Evolutionary conservation across 2,329 filamentous ascomycete genomes (phyloP).

Genomic region (Fusarium proliferatum): DNA sequence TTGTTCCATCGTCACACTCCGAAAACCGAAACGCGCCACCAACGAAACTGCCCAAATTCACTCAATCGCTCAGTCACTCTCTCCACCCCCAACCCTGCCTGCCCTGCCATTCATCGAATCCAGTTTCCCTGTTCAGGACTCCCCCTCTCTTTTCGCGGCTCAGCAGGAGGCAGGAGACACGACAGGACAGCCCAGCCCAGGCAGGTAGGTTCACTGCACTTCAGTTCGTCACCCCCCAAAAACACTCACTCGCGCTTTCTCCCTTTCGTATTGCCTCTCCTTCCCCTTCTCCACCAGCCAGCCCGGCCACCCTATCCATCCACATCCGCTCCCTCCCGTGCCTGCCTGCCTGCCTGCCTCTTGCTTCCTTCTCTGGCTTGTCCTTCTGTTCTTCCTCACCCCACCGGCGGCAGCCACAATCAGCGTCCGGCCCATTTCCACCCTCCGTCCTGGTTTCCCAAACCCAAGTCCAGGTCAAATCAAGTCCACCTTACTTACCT

Average conservation of each 20-base stretch:
- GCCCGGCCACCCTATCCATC: slow-evolving; percentile 1
- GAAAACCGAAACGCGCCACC: slow-evolving; percentile 32
- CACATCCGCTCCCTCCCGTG: slow-evolving; percentile 15
- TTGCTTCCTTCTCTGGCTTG: slow-evolving; percentile 11
- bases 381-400: not conserved
- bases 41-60: slow-evolving; percentile 10
- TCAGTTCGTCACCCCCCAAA: slow-evolving; percentile 22
- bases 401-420: slow-evolving; percentile 26
- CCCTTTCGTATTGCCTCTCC: slow-evolving; percentile 30
- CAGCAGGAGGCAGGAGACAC: not conserved
- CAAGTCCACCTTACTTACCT: slow-evolving; percentile 21
- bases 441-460: slow-evolving; percentile 21
- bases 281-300: slow-evolving; percentile 31
- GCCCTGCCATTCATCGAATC: slow-evolving; percentile 20
- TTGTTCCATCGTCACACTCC: not conserved
- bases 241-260: slow-evolving; percentile 26
- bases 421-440: slow-evolving; percentile 34
- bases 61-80: slow-evolving; percentile 12
- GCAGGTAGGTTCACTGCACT: not conserved
- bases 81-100: slow-evolving; percentile 22
- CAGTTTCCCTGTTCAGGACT: slow-evolving; percentile 11
- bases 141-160: slow-evolving; percentile 10
- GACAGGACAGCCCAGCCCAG: not conserved
- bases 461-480: not conserved
- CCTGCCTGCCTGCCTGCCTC: not conserved